phyloP scores from a whole-genome alignment of 169 alveolate species.

The Plasmodium billcollinsi region DNA sequence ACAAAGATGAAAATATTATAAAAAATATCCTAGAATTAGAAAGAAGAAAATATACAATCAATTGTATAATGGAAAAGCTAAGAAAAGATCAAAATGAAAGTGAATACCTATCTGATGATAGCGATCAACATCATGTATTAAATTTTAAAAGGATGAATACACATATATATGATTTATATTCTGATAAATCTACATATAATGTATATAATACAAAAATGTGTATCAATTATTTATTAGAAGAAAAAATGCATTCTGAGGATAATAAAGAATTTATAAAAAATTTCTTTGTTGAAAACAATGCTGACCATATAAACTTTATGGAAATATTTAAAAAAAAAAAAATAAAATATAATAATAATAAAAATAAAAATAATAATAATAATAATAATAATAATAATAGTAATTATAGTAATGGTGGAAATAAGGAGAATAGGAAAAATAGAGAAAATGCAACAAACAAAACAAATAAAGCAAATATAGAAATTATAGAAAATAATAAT shows the following conservation, averaged over 20 bases:
- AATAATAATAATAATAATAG: neutral
- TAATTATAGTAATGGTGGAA: neutral
- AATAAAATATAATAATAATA: neutral
- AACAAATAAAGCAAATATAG: neutral
- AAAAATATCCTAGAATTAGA: constrained; percentile 66
- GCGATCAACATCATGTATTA: neutral
- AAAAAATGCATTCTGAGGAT: constrained; percentile 55
- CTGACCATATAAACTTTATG: constrained; percentile 38
- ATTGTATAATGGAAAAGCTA: constrained; percentile 60
- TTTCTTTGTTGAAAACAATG: constrained; percentile 26
- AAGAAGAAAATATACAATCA: constrained; percentile 63
- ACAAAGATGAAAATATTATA: constrained; percentile 43
- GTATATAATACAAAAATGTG: constrained; percentile 66
- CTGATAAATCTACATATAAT: constrained; percentile 50
- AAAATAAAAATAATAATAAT: neutral
- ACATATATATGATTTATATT: constrained; percentile 40
- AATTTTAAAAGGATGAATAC: constrained; percentile 12
- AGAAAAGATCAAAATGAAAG: constrained; percentile 24
- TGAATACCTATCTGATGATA: constrained; percentile 5
- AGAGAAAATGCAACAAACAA: neutral
- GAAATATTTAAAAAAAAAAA: constrained; percentile 56
- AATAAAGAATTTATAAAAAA: constrained; percentile 63
- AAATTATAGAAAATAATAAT: neutral
- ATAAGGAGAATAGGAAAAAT: neutral
- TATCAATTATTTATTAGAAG: constrained; percentile 51